A percentile compares a stretch with the other conserved stretches of the same genome.
Evolutionary conservation across 495 filamentous ascomycete species (phyloP).

Genomic region (Tuber melanosporum): DNA sequence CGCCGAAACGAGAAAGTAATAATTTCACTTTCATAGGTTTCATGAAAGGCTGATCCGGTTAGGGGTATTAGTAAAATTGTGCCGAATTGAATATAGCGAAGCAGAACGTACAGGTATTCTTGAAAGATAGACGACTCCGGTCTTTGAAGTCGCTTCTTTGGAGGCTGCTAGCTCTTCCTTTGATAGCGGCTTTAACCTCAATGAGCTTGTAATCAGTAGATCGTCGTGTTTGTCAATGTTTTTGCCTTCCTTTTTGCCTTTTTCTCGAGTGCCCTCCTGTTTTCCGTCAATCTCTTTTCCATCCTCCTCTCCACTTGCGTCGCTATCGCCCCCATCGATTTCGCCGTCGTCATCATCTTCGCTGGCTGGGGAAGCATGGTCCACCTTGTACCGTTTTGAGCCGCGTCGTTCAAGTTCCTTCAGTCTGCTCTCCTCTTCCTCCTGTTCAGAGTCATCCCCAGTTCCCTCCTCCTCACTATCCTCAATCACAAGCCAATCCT

Average conservation of each 20-base stretch:
- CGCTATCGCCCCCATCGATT: constrained; percentile 39
- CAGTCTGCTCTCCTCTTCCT: constrained; percentile 28
- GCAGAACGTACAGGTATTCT: constrained; percentile 57
- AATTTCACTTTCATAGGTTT: constrained; percentile 75
- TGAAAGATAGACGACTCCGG: constrained; percentile 82
- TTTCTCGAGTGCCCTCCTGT: constrained; percentile 4
- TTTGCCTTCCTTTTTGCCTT: constrained; percentile 17
- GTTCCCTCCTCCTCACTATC: constrained; percentile 32
- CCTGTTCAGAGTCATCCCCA: constrained; percentile 12
- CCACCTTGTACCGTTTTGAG: constrained; percentile 61
- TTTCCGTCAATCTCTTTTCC: constrained; percentile 29
- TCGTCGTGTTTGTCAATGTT: constrained; percentile 37
- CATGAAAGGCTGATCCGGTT: constrained; percentile 63
- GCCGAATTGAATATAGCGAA: background rate
- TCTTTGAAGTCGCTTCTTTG: constrained; percentile 54
- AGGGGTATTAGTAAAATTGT: background rate
- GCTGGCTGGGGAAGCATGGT: constrained; percentile 38
- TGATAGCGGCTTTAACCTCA: constrained; percentile 47
- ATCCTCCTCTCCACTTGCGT: constrained; percentile 43
- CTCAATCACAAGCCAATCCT: constrained; percentile 28
- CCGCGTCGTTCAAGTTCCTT: constrained; percentile 24
- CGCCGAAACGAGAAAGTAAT: constrained; percentile 69
- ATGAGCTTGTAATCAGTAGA: constrained; percentile 38
- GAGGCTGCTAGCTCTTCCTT: constrained; percentile 57
- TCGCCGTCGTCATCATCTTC: constrained; percentile 48